Evolutionary conservation across 2,329 filamentous ascomycete genomes (phyloP).

Genomic region (Mollisia scopiformis): DNA sequence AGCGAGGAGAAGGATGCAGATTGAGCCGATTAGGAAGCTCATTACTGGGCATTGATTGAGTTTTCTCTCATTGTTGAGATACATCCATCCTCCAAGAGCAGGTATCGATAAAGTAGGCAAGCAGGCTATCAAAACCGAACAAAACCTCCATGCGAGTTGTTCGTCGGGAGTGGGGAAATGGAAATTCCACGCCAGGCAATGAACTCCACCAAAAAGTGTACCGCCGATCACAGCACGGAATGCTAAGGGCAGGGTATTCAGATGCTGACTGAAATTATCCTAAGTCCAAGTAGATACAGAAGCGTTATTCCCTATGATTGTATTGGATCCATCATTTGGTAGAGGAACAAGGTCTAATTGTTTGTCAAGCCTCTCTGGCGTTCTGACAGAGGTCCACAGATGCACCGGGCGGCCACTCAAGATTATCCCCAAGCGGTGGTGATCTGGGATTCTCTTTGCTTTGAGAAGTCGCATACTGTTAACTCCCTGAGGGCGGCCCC

Average conservation of each 20-base stretch:
- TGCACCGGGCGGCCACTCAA: neutral
- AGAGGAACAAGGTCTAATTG: neutral
- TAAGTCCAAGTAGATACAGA: no score
- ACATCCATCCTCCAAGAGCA: neutral
- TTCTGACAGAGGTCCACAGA: neutral
- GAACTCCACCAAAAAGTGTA: conserved; percentile 5
- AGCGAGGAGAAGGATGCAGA: neutral
- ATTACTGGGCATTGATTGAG: neutral
- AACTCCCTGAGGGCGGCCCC: conserved; percentile 6
- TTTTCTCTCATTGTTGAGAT: neutral
- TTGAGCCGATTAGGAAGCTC: neutral
- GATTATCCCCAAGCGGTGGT: neutral
- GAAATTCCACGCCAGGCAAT: conserved; percentile 13
- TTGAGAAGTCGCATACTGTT: neutral
- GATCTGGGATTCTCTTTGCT: neutral
- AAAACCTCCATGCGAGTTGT: conserved; percentile 2
- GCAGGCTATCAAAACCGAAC: neutral
- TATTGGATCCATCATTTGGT: neutral
- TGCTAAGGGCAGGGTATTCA: neutral
- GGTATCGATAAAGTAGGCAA: neutral
- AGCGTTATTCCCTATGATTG: no score
- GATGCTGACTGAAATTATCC: neutral
- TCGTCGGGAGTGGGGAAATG: conserved; percentile 10
- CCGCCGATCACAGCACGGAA: neutral
- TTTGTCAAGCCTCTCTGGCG: neutral